Conservation (phyloP, 768 basidiomycete species). For the Collybia sordida region DNA sequence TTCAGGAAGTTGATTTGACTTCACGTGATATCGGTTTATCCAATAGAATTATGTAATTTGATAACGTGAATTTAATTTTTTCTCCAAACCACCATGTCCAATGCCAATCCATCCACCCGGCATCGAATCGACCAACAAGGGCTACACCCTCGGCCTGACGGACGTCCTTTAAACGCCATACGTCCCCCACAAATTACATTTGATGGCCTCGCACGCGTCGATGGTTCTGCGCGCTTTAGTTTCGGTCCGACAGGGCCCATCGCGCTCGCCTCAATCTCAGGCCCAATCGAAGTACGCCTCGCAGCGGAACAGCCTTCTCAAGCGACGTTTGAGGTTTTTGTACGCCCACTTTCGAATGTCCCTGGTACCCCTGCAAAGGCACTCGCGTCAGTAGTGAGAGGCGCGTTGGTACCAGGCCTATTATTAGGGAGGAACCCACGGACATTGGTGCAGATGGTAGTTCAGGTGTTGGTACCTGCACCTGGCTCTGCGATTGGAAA, state of each 20-base stretch:
- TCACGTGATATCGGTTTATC: too few species aligned
- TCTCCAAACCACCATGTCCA: too few species aligned
- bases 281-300: conserved; percentile 76
- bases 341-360: conserved; percentile 68
- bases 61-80: too few species aligned
- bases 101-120: too few species aligned
- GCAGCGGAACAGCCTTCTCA: conserved; percentile 69
- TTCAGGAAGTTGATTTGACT: too few species aligned
- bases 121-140: too few species aligned
- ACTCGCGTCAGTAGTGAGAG: conserved; percentile 50
- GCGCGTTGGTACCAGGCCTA: conserved; percentile 58
- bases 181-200: conserved; percentile 46
- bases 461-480: conserved; percentile 51
- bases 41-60: too few species aligned
- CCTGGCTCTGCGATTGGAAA: not conserved
- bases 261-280: conserved; percentile 74
- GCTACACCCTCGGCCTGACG: conserved; percentile 32
- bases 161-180: conserved; percentile 30
- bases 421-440: conserved; percentile 71
- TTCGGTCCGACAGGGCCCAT: conserved; percentile 42
- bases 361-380: conserved; percentile 71
- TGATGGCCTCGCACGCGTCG: conserved; percentile 66
- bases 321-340: conserved; percentile 71
- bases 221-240: conserved; percentile 73
- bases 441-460: conserved; percentile 74